Evolutionary conservation across 495 filamentous ascomycete species (phyloP), one percentile per base, ranked within the genome.

Genomic region (Hypoxylon rickii): DNA sequence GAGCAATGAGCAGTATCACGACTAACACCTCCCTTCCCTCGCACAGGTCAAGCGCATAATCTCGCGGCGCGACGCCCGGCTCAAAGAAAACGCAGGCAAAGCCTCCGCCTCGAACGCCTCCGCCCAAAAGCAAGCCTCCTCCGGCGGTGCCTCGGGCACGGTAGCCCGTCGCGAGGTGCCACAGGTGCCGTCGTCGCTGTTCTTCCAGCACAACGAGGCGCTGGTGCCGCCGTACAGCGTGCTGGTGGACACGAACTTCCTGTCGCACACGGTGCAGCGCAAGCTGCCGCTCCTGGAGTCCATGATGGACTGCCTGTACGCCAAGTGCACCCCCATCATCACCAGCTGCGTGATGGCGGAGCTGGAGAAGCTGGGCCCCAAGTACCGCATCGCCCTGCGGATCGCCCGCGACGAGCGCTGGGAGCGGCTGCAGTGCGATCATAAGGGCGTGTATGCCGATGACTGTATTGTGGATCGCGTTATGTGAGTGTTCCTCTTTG

Each of bases 391-490:
- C 49, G 94, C 94, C 0, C 66, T 97, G 49, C 82, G 90, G 51
- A 89, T 96, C 42, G 94, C 95, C n/a, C 83, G 91, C 51, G 95
- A 98, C 66, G 90, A 95, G 64, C 73, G 94, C 45, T 97, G 90
- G 76, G 86, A 92, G 65, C 74, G 92, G 42, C 65, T 96, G 26
- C 80, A 83, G 58, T 97, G 93, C 68, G 87, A 90, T 63, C 93
- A 97, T 72, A 87, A 88, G 70, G 92, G 92, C 8, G 86, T 86
- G 1, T 96, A 96, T 77, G 92, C 92, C n/a, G 92, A 96, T 79
- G 92, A 97, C 58, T 97, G 92, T 65, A 81, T 97, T 7, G 92
- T 97, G 11, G 93, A 97, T 68, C 78, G 92, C 18, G 84, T 95
- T 17, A 82, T 83, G 65, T 78, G 40, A 58, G 52, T 47, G 12